These are phyloP conservation scores for Botrytis sinoallii DNA, from an alignment of 2,329 filamentous ascomycete genomes.

Conservation along the genomic window DNA sequence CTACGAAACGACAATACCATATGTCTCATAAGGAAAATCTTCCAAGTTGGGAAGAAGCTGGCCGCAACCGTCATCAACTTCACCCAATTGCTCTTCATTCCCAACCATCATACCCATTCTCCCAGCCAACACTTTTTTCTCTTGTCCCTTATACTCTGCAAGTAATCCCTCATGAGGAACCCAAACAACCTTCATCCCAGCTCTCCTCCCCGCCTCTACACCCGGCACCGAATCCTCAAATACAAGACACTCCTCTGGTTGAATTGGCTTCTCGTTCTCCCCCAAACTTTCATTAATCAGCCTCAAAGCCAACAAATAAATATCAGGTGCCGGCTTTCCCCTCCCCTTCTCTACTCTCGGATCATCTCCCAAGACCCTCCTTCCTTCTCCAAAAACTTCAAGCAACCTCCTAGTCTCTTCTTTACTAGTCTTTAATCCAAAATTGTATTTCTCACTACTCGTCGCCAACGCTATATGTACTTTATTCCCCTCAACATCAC, in stretches of 20 bases:
- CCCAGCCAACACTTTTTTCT: conserved; percentile 80
- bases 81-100: conserved; percentile 57
- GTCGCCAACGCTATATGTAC: conserved; percentile 2
- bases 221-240: conserved; percentile 96
- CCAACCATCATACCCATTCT: conserved; percentile 49
- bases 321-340: conserved; percentile 92
- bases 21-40: conserved; percentile 57
- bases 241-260: conserved; percentile 84
- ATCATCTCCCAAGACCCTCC: conserved; percentile 84
- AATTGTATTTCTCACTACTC: neutral
- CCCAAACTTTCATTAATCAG: conserved; percentile 74
- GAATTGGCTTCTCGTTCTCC: conserved; percentile 61
- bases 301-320: conserved; percentile 82
- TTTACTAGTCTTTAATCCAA: conserved; percentile 20
- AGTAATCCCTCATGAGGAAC: conserved; percentile 77
- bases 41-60: conserved; percentile 51
- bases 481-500: neutral
- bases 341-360: conserved; percentile 68
- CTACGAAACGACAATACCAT: conserved; percentile 47
- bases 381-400: conserved; percentile 77
- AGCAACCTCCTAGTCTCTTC: conserved; percentile 39
- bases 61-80: conserved; percentile 59
- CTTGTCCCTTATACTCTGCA: conserved; percentile 70
- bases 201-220: conserved; percentile 83
- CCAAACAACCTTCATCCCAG: conserved; percentile 95